Evolutionary conservation across 768 basidiomycete genomes (phyloP).

Genomic region (Rickenella mellea): DNA sequence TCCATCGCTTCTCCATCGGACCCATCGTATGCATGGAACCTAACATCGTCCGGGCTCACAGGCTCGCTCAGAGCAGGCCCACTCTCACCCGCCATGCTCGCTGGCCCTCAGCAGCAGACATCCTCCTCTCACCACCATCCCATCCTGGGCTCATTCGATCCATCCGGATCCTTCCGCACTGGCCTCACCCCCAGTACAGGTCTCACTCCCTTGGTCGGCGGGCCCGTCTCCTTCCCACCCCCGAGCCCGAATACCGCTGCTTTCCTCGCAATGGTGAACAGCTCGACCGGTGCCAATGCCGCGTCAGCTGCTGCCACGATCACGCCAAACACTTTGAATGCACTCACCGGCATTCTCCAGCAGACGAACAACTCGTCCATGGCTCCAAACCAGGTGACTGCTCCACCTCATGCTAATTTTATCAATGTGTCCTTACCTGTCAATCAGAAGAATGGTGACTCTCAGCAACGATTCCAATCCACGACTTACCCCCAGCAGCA

Average conservation of each 20-base stretch:
- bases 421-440: constrained; percentile 20
- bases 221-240: constrained; percentile 69
- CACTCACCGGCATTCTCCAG: constrained; percentile 72
- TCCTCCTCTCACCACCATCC: constrained; percentile 26
- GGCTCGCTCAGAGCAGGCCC: constrained; percentile 89
- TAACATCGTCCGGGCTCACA: constrained; percentile 42
- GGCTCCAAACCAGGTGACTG: constrained; percentile 24
- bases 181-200: constrained; percentile 84
- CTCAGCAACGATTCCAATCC: constrained; percentile 15
- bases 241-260: constrained; percentile 85
- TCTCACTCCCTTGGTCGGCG: constrained; percentile 72
- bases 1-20: constrained; percentile 67
- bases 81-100: constrained; percentile 92
- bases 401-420: background rate
- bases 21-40: constrained; percentile 48
- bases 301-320: constrained; percentile 36
- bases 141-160: constrained; percentile 48
- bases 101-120: constrained; percentile 58
- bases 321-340: constrained; percentile 66
- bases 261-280: constrained; percentile 87
- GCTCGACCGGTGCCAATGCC: constrained; percentile 20
- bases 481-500: constrained; percentile 1
- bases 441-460: constrained; percentile 20
- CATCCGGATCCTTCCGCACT: constrained; percentile 57
- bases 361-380: constrained; percentile 26